A percentile compares a stretch with the other conserved stretches of the same genome.
These are phyloP conservation scores for Ettlia oleoabundans DNA, from an alignment of 139 green algal genomes.

Conservation along the genomic window DNA sequence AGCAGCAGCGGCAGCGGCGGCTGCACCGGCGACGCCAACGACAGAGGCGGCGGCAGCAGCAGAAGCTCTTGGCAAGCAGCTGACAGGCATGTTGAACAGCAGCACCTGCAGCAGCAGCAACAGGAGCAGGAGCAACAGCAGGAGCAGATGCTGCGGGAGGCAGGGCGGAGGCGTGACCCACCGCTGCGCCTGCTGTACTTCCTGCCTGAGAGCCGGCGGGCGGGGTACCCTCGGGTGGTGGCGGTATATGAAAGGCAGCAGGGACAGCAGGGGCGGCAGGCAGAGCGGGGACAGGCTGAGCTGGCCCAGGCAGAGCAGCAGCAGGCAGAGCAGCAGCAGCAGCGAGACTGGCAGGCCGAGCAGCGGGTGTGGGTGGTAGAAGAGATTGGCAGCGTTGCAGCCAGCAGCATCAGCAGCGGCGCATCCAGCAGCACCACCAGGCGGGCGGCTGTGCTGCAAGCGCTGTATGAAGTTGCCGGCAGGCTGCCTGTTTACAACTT, in stretches of 20 bases:
- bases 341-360: not conserved
- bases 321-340: not conserved
- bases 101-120: not conserved
- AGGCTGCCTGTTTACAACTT: not conserved
- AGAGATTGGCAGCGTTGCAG: not conserved
- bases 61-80: too few relatives aligned
- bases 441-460: not conserved
- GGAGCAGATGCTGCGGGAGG: not conserved
- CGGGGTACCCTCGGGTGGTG: slow-evolving; percentile 11
- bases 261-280: not conserved
- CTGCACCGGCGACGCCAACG: not conserved
- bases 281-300: too few relatives aligned
- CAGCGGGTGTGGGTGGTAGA: not conserved
- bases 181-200: slow-evolving; percentile 21
- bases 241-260: slow-evolving; percentile 10
- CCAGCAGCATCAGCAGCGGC: not conserved
- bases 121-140: not conserved
- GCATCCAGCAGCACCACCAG: too few relatives aligned
- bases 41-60: not conserved
- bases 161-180: not conserved
- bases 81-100: not conserved
- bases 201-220: slow-evolving; percentile 10
- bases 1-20: too few relatives aligned
- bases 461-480: not conserved
- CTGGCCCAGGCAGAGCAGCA: too few relatives aligned